Conservation (phyloP, 805 yeast species). For the Metschnikowia colocasiae region DNA sequence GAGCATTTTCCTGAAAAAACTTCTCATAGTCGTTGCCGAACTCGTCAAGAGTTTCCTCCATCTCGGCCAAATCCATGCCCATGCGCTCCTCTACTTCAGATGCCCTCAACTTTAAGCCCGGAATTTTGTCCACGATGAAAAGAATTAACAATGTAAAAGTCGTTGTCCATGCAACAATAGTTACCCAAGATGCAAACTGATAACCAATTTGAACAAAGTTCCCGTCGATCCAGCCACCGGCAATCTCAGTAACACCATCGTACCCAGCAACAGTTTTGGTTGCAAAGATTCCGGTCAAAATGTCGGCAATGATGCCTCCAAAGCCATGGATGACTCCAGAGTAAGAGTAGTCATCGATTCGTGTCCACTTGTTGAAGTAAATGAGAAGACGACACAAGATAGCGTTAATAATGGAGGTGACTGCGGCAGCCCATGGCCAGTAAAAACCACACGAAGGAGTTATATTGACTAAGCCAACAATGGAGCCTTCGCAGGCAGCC, state of each 20-base stretch:
- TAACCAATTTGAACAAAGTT: slow-evolving; percentile 44
- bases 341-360: slow-evolving; percentile 44
- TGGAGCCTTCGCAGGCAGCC: slow-evolving; percentile 46
- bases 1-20: slow-evolving; percentile 23
- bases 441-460: slow-evolving; percentile 47
- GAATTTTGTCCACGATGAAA: slow-evolving; percentile 47
- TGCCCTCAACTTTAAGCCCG: slow-evolving; percentile 47
- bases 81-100: slow-evolving; percentile 44
- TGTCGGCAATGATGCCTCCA: slow-evolving; percentile 45
- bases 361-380: slow-evolving; percentile 36
- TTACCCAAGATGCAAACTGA: slow-evolving; percentile 43
- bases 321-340: slow-evolving; percentile 46
- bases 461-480: slow-evolving; percentile 44
- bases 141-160: slow-evolving; percentile 42
- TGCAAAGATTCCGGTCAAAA: slow-evolving; percentile 45
- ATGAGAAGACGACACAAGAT: slow-evolving; percentile 34
- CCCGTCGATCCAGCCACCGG: slow-evolving; percentile 47
- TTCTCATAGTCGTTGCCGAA: slow-evolving; percentile 33
- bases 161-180: slow-evolving; percentile 44
- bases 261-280: slow-evolving; percentile 40
- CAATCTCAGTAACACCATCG: slow-evolving; percentile 42
- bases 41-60: slow-evolving; percentile 47
- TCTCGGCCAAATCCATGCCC: slow-evolving; percentile 50
- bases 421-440: slow-evolving; percentile 46
- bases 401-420: slow-evolving; percentile 40